These are phyloP conservation scores for Cystobasidium onofrii DNA, from an alignment of 768 basidiomycete species.

Conservation along the genomic window DNA sequence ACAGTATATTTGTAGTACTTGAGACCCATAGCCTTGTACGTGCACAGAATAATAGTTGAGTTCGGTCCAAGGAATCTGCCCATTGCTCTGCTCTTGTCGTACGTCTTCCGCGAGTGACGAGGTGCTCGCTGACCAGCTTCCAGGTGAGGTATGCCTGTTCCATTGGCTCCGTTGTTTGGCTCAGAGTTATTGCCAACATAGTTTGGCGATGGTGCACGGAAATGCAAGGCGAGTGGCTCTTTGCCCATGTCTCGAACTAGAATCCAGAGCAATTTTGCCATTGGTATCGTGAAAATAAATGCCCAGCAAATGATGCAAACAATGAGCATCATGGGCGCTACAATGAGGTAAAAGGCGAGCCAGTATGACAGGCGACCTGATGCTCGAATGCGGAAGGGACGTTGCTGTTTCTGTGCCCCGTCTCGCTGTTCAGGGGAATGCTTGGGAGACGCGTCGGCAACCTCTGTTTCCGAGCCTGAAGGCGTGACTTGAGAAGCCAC, in stretches of 20 bases:
- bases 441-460: background rate
- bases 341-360: slow-evolving; percentile 63
- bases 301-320: slow-evolving; percentile 90
- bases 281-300: slow-evolving; percentile 89
- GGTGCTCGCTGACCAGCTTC: slow-evolving; percentile 85
- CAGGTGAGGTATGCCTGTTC: slow-evolving; percentile 35
- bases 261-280: slow-evolving; percentile 97
- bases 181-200: slow-evolving; percentile 30
- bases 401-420: background rate
- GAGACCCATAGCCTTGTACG: slow-evolving; percentile 77
- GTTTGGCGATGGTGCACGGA: slow-evolving; percentile 66
- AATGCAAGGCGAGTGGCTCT: slow-evolving; percentile 76
- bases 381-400: slow-evolving; percentile 39
- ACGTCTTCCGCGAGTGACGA: slow-evolving; percentile 38
- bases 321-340: slow-evolving; percentile 78
- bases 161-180: background rate
- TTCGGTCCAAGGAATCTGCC: slow-evolving; percentile 44
- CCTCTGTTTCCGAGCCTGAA: slow-evolving; percentile 35
- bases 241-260: slow-evolving; percentile 70
- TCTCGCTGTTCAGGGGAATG: slow-evolving; percentile 1
- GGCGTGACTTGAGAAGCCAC: background rate
- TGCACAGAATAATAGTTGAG: slow-evolving; percentile 86
- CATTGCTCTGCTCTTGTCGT: slow-evolving; percentile 36
- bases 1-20: slow-evolving; percentile 99
- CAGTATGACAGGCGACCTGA: slow-evolving; percentile 55